A percentile compares a stretch with the other conserved stretches of the same genome.
These are phyloP conservation scores for Secale cereale DNA, from an alignment of 176 grass and related monocot genomes.

Conservation along the genomic window DNA sequence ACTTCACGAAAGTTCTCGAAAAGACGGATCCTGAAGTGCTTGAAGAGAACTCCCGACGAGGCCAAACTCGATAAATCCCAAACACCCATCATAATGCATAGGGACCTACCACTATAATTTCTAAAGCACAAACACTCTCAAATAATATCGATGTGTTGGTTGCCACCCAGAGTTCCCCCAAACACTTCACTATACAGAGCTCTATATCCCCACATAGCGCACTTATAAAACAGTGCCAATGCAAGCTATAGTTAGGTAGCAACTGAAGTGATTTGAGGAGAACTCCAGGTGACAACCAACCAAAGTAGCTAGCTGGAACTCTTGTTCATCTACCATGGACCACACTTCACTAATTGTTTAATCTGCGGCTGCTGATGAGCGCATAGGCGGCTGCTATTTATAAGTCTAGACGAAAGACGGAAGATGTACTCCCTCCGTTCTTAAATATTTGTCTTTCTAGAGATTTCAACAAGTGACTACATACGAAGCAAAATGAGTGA, in stretches of 20 bases:
- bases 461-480: no score
- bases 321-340: neutral
- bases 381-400: conserved; percentile 48
- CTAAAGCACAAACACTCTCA: neutral
- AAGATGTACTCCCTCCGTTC: no score
- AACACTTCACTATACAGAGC: conserved; percentile 34
- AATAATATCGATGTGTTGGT: neutral
- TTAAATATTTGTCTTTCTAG: no score
- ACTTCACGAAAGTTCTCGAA: conserved; percentile 28
- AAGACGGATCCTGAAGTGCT: conserved; percentile 17
- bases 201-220: no score
- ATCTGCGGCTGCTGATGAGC: conserved; percentile 31
- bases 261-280: conserved; percentile 40
- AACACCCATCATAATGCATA: neutral
- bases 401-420: conserved; percentile 26
- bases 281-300: conserved; percentile 41
- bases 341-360: conserved; percentile 27
- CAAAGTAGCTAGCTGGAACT: neutral
- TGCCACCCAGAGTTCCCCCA: conserved; percentile 30
- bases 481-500: no score
- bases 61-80: conserved; percentile 27
- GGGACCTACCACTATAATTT: neutral
- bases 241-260: neutral
- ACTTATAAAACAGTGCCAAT: neutral
- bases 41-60: conserved; percentile 23